Evolutionary conservation across 2,329 filamentous ascomycete genomes (phyloP).

Genomic region (Sordariomycetes sp.): DNA sequence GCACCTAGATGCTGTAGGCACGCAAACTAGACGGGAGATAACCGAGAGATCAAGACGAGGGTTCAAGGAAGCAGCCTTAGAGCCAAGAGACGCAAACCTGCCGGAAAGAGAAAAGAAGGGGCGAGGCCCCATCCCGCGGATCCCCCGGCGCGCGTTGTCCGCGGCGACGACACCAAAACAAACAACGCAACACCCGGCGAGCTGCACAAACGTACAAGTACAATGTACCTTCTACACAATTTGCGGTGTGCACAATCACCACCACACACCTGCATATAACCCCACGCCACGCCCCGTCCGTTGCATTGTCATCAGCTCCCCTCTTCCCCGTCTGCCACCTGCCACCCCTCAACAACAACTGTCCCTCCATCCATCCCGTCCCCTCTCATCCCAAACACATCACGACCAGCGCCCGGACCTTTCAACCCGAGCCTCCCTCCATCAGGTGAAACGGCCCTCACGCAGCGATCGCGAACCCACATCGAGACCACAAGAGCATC

Average conservation of each 20-base stretch:
- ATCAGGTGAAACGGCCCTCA: not conserved
- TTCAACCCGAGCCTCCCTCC: not conserved
- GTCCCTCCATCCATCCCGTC: not conserved
- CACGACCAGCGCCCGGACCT: too few species aligned
- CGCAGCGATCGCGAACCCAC: not conserved
- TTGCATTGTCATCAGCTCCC: not conserved
- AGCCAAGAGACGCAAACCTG: too few species aligned
- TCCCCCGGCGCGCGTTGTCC: too few species aligned
- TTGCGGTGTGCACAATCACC: not conserved
- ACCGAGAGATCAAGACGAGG: too few species aligned
- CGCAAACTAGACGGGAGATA: too few species aligned
- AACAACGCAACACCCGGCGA: too few species aligned
- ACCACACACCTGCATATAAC: not conserved
- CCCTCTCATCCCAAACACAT: not conserved
- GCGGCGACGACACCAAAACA: too few species aligned
- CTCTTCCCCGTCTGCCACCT: not conserved
- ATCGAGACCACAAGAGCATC: not conserved
- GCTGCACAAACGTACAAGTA: not conserved
- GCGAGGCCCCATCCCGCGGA: too few species aligned
- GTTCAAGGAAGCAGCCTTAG: too few species aligned
- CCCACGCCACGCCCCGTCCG: not conserved
- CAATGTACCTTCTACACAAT: not conserved
- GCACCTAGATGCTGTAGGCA: too few species aligned
- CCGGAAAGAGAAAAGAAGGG: too few species aligned
- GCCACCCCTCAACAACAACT: not conserved